A percentile compares a stretch with the other conserved stretches of the same genome.
phyloP scores from a whole-genome alignment of 495 filamentous ascomycete species.

The Penicillium canariense region DNA sequence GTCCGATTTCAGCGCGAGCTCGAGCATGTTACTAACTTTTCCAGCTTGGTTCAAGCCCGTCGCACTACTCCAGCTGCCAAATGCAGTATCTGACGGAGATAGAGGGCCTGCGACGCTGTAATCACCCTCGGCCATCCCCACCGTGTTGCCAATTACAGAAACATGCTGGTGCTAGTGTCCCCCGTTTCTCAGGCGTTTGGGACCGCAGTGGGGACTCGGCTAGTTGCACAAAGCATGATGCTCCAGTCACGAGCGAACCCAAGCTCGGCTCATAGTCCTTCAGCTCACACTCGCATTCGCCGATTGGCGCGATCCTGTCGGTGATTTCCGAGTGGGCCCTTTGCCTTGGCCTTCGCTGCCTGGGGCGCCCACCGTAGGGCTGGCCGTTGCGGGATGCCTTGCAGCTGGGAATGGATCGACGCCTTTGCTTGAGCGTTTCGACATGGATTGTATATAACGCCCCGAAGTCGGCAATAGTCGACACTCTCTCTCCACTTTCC shows the following conservation, averaged over 20 bases:
- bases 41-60: background rate
- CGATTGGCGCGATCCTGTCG: slow-evolving; percentile 16
- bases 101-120: no score
- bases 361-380: slow-evolving; percentile 25
- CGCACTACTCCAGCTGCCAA: background rate
- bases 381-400: slow-evolving; percentile 24
- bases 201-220: no score
- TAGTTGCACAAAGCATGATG: no score
- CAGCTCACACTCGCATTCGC: slow-evolving; percentile 4
- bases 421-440: no score
- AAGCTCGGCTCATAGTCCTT: background rate
- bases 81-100: slow-evolving; percentile 1
- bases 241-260: slow-evolving; percentile 5
- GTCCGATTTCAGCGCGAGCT: background rate
- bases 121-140: no score
- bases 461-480: background rate
- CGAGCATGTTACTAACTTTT: background rate
- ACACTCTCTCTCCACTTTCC: background rate
- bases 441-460: slow-evolving; percentile 1
- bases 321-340: slow-evolving; percentile 19
- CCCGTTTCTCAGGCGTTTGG: no score
- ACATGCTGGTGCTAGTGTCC: no score
- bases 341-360: slow-evolving; percentile 12
- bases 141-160: no score
- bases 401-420: no score